Conservation (phyloP, 1,284 basidiomycete genomes). For the Ganoderma sinense region DNA sequence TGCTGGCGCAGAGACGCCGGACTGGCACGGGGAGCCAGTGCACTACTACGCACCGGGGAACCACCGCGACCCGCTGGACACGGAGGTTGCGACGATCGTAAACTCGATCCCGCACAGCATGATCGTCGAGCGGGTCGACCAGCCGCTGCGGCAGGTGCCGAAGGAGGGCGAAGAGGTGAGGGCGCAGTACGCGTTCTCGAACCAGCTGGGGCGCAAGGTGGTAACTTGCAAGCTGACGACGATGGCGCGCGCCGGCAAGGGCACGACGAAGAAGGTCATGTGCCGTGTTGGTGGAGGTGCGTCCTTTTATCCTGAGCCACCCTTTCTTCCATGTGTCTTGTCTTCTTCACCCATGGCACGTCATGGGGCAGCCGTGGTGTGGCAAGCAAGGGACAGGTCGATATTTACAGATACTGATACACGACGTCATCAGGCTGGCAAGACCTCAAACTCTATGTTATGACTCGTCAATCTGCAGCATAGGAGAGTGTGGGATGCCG, state of each 20-base stretch:
- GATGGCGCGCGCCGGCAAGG: conserved; percentile 64
- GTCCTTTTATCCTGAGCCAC: conserved; percentile 37
- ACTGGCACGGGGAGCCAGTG: conserved; percentile 45
- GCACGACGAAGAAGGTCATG: conserved; percentile 83
- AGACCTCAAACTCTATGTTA: conserved; percentile 81
- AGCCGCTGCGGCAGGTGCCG: conserved; percentile 68
- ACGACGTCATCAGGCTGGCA: conserved; percentile 73
- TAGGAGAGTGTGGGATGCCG: conserved; percentile 18
- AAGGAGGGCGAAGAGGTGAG: conserved; percentile 81
- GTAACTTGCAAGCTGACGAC: conserved; percentile 85
- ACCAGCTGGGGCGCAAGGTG: conserved; percentile 71
- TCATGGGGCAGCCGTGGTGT: background rate
- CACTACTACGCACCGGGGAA: conserved; percentile 77
- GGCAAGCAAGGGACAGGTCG: background rate
- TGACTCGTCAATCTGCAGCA: conserved; percentile 61
- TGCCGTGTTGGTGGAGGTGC: conserved; percentile 84
- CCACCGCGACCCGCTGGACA: conserved; percentile 81
- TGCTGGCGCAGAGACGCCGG: conserved; percentile 64
- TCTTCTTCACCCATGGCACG: background rate
- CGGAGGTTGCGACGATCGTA: conserved; percentile 77
- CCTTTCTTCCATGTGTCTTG: background rate
- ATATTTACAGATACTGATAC: conserved; percentile 11
- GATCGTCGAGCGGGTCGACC: conserved; percentile 81
- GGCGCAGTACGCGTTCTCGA: conserved; percentile 85
- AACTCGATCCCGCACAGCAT: conserved; percentile 82